Evolutionary conservation across 352 stramenopile species (phyloP), one percentile per base, ranked within the genome.

Genomic region (Elongisporangium senticosum): DNA sequence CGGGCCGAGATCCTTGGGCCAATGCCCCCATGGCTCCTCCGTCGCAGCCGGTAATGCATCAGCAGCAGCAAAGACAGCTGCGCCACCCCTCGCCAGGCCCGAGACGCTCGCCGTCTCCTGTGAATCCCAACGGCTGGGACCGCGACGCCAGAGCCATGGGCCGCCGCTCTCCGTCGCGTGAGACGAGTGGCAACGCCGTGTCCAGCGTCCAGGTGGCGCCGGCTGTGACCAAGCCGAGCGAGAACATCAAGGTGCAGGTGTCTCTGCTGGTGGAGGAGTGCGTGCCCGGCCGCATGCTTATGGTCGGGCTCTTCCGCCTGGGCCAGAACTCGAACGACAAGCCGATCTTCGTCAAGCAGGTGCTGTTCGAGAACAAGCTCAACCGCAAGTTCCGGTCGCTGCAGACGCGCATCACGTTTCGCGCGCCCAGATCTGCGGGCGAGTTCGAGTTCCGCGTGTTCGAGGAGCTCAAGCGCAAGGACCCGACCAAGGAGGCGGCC

Each of bases 371-470:
- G 61, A 85, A 85, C 70, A 89, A 87, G 49, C 58, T 87, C 8
- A 70, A 90, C 23, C 75, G 75, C 20, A 78, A 84, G 55, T 84
- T 83, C 50, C 62, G 75, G 4, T 80, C 66, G 52, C 67, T 88
- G 54, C 86, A 87, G 58, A 90, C 82, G 33, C 75, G 82, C n/a
- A 89, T 93, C 63, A 90, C 83, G 51, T 90, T 91, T 57, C 82
- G 82, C 0, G 80, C 84, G 7, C 84, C 84, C 1, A 77, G 81
- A n/a, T 91, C 82, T 4, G 78, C 83, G 3, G 84, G 84, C 13
- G 82, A 91, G 56, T 93, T 91, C 62, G 84, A 91, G 59, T 93
- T 93, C 56, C 81, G 84, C 17, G 83, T 90, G 19, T 91, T 91
- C 53, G 81, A 93, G 65, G 79, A 90, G 49, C 71, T 82, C 10